Evolutionary conservation across 1,139 yeast genomes (phyloP), one percentile per base, ranked within the genome.

Genomic region (Nakaseomyces kungkrabaensis): DNA sequence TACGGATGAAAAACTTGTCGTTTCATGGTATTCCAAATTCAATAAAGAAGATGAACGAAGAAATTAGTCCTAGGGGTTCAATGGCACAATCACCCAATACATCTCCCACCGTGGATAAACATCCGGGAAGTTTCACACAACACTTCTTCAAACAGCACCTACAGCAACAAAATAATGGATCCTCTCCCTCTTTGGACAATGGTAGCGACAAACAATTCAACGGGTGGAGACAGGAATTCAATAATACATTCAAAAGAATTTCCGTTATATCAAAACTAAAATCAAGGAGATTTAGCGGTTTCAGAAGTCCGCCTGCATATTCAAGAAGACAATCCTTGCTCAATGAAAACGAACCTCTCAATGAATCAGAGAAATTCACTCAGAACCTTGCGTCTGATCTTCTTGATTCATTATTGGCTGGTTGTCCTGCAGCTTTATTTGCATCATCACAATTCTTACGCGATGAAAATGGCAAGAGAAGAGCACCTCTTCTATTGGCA

Each of bases 401-500:
- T 50, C 71, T 89, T 4, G 77, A 79, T 22, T 78, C 87, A 43
- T 71, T 89, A 53, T 59, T 78, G 1, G 72, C 87, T 6, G 96
- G 87, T n/a, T 75, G 84, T 4, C 95, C 97, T 0, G 85, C 92
- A 4, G 84, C 88, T 0, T 71, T 86, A 52, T 73, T 89, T 50
- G 73, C 89, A 13, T 90, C 94, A 1, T 79, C 95, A 1, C 77
- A 83, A 49, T 79, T 92, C 53, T 72, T 82, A 47, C 78, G 80
- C 50, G 97, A 89, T 65, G 96, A 87, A 53, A 78, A 78, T 55
- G 89, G 87, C 6, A 77, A 79, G 31, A 77, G 82, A 48, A 76
- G 96, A 52, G 94, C 95, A 0, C 96, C 98, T 0, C 73, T 90
- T 43, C 68, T 92, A 45, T 68, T 89, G 38, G 82, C 86, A 11